Conservation (phyloP, 129 eudicot species). For the Glebionis coronaria region DNA sequence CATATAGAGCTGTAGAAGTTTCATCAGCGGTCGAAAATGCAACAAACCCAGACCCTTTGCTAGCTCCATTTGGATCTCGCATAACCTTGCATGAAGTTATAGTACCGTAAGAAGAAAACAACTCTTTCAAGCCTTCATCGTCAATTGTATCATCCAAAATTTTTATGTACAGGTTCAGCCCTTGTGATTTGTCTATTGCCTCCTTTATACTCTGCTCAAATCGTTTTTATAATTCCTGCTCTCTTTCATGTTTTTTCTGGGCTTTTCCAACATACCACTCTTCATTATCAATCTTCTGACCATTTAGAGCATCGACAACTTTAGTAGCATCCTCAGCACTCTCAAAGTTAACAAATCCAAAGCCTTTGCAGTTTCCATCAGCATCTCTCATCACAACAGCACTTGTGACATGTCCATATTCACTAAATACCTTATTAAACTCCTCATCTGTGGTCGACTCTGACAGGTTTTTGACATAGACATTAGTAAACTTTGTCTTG, state of each 20-base stretch:
- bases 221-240: slow-evolving; percentile 46
- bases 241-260: slow-evolving; percentile 77
- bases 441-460: slow-evolving; percentile 71
- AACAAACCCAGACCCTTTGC: slow-evolving; percentile 80
- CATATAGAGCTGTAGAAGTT: slow-evolving; percentile 70
- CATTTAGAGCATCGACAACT: slow-evolving; percentile 72
- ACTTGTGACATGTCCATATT: slow-evolving; percentile 74
- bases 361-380: slow-evolving; percentile 73
- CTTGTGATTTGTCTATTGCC: slow-evolving; percentile 62
- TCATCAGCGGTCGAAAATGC: slow-evolving; percentile 76
- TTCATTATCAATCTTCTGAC: slow-evolving; percentile 62
- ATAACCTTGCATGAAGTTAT: slow-evolving; percentile 87
- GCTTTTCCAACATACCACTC: slow-evolving; percentile 49
- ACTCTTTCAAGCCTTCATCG: slow-evolving; percentile 64
- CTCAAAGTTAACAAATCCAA: slow-evolving; percentile 85
- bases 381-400: slow-evolving; percentile 68
- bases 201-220: slow-evolving; percentile 68
- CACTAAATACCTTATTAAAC: slow-evolving; percentile 50
- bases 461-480: slow-evolving; percentile 70
- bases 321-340: slow-evolving; percentile 70
- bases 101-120: slow-evolving; percentile 57
- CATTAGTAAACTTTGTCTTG: slow-evolving; percentile 61
- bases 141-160: slow-evolving; percentile 66
- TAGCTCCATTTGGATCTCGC: slow-evolving; percentile 68
- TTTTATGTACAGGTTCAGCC: slow-evolving; percentile 66